Percentiles rank a stretch among this genome's conserved stretches.
These are phyloP conservation scores for Penicillium sp. DNA, from an alignment of 2,329 filamentous ascomycete genomes.

Conservation along the genomic window DNA sequence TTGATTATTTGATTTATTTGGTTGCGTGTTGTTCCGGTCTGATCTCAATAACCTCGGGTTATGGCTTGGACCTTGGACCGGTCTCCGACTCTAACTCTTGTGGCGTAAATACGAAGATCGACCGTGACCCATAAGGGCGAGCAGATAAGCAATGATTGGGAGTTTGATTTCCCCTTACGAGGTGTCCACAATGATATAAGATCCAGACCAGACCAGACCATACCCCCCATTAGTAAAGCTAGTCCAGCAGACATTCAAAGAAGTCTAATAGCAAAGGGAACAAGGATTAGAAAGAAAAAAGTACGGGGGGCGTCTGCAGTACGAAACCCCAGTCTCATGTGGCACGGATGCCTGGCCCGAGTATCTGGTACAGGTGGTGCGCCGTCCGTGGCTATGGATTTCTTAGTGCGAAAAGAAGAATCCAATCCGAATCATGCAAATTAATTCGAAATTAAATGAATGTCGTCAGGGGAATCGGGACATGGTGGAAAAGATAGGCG, in stretches of 20 bases:
- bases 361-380: slow-evolving; percentile 19
- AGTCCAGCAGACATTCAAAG: too few relatives aligned
- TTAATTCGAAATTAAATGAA: too few relatives aligned
- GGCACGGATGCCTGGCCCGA: slow-evolving; percentile 15
- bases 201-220: background rate
- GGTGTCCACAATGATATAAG: background rate
- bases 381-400: slow-evolving; percentile 22
- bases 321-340: background rate
- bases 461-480: too few relatives aligned
- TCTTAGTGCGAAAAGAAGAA: slow-evolving; percentile 7
- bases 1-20: background rate
- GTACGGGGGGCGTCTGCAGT: background rate
- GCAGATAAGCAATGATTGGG: background rate
- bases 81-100: background rate
- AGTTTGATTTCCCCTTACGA: background rate
- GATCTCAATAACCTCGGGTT: background rate
- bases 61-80: background rate
- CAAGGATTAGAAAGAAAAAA: background rate
- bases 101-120: slow-evolving; percentile 14
- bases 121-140: background rate
- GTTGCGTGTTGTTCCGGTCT: background rate
- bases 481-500: background rate
- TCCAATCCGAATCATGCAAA: too few relatives aligned
- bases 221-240: too few relatives aligned
- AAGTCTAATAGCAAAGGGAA: background rate